Conservation (phyloP, 495 filamentous ascomycete species). For the Hypoxylon fuscum region DNA sequence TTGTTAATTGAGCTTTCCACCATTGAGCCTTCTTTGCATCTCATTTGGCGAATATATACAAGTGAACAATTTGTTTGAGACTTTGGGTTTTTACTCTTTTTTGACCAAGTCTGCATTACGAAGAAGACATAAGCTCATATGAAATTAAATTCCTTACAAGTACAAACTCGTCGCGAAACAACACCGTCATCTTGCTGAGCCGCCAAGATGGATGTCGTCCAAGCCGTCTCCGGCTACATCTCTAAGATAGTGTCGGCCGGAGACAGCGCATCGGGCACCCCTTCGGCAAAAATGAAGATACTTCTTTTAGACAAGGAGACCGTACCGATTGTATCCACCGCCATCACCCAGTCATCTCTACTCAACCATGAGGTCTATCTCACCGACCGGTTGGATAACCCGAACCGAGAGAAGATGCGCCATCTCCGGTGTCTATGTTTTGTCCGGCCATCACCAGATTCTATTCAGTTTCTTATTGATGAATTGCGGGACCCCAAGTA, state of each 20-base stretch:
- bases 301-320: slow-evolving; percentile 94
- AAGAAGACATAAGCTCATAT: neutral
- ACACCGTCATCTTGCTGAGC: slow-evolving; percentile 17
- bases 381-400: slow-evolving; percentile 93
- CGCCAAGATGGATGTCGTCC: slow-evolving; percentile 85
- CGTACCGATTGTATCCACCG: slow-evolving; percentile 90
- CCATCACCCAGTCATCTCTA: slow-evolving; percentile 94
- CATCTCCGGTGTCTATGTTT: slow-evolving; percentile 95
- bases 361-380: slow-evolving; percentile 98
- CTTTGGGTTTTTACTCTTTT: too few species aligned
- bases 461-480: slow-evolving; percentile 92
- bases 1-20: slow-evolving; percentile 12
- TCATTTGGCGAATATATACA: neutral
- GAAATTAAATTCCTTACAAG: slow-evolving; percentile 2
- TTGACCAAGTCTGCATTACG: too few species aligned
- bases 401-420: slow-evolving; percentile 94
- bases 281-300: slow-evolving; percentile 98
- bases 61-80: too few species aligned
- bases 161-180: neutral
- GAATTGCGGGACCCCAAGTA: slow-evolving; percentile 97
- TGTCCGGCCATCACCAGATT: slow-evolving; percentile 87
- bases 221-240: slow-evolving; percentile 93
- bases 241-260: slow-evolving; percentile 95
- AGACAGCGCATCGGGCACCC: slow-evolving; percentile 71
- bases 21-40: neutral